Conservation (phyloP, 257 asterid genomes). For the Solanum arcanum region DNA sequence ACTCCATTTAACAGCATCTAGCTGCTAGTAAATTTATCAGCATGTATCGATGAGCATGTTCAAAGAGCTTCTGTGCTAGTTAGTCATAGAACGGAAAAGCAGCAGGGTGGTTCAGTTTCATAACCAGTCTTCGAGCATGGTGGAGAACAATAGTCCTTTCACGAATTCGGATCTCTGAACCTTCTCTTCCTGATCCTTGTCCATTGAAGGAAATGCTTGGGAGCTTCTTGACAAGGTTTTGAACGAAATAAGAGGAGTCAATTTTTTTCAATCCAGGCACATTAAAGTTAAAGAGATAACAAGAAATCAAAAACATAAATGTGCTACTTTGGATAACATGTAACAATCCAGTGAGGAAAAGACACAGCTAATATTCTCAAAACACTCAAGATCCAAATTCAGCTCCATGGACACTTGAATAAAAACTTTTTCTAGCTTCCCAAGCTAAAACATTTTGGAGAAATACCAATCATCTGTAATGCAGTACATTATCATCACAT, state of each 20-base stretch:
- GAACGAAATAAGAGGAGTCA: neutral
- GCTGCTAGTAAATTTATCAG: neutral
- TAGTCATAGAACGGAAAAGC: neutral
- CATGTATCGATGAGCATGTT: neutral
- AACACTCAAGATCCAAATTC: neutral
- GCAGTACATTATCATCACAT: neutral
- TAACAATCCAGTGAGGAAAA: neutral
- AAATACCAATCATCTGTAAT: neutral
- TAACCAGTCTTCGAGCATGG: slow-evolving; percentile 8
- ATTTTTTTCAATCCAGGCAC: neutral
- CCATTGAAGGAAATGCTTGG: slow-evolving; percentile 2
- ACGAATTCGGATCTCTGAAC: slow-evolving; percentile 18
- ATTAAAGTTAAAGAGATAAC: neutral
- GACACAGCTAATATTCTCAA: neutral
- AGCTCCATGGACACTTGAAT: neutral
- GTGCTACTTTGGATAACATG: neutral
- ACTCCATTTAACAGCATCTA: neutral
- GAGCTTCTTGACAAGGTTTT: neutral
- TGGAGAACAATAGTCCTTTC: slow-evolving; percentile 16
- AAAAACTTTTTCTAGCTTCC: neutral
- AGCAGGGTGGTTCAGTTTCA: neutral
- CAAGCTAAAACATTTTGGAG: neutral
- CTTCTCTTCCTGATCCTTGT: slow-evolving; percentile 20
- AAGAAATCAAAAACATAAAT: neutral
- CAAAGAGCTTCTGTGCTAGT: neutral